Evolutionary conservation across 192 early-diverging fungal genomes (phyloP).

Genomic region (Backusella liffmaniae): DNA sequence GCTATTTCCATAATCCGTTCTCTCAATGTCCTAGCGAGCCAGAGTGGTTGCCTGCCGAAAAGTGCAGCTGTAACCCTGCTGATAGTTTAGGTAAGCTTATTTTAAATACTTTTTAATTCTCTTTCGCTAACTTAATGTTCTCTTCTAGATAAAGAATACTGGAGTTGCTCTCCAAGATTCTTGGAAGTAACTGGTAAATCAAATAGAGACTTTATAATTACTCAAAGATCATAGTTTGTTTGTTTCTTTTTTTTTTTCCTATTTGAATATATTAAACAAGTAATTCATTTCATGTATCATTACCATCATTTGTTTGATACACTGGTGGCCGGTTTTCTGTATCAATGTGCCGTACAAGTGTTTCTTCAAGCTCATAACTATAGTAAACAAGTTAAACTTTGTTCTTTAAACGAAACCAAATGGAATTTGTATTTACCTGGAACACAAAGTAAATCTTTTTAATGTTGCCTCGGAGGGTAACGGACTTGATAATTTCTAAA

Average conservation of each 20-base stretch:
- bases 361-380: not conserved
- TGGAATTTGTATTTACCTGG: constrained; percentile 28
- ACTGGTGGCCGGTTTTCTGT: not conserved
- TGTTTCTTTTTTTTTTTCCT: not conserved
- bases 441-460: constrained; percentile 57
- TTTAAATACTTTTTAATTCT: not conserved
- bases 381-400: not conserved
- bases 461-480: constrained; percentile 57
- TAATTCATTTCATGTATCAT: not conserved
- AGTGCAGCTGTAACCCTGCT: constrained; percentile 51
- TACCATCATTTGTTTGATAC: not conserved
- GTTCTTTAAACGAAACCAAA: not conserved
- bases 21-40: constrained; percentile 56
- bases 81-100: constrained; percentile 42
- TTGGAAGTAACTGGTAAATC: constrained; percentile 23
- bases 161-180: constrained; percentile 22
- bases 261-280: not conserved
- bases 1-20: constrained; percentile 66
- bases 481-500: constrained; percentile 55
- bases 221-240: constrained; percentile 8
- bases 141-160: constrained; percentile 17
- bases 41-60: constrained; percentile 40
- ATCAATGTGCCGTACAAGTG: not conserved
- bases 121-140: not conserved
- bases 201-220: constrained; percentile 23